phyloP scores from a whole-genome alignment of 148 eudicot species.

The Cornus florida region DNA sequence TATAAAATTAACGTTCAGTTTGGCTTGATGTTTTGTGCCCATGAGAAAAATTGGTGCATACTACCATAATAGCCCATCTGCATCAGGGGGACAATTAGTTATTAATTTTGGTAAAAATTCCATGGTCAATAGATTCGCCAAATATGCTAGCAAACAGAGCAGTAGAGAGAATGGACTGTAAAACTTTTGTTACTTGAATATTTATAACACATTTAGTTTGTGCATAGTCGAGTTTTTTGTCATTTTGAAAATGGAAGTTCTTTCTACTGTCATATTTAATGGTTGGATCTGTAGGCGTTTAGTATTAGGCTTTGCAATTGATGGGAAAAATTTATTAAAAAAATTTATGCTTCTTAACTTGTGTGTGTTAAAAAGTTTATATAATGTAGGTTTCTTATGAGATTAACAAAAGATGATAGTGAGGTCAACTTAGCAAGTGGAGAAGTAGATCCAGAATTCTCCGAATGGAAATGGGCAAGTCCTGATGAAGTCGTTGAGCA shows the following conservation, averaged over 20 bases:
- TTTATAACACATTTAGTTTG: neutral
- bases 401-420: constrained; percentile 59
- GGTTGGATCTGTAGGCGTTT: neutral
- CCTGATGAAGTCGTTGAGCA: constrained; percentile 87
- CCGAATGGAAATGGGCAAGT: constrained; percentile 96
- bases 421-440: constrained; percentile 82
- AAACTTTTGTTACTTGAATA: neutral
- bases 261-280: neutral
- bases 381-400: constrained; percentile 77
- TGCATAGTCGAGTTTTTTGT: neutral
- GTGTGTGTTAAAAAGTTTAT: constrained; percentile 10
- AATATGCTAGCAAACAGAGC: neutral
- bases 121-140: neutral
- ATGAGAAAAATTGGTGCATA: neutral
- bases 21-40: neutral
- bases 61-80: neutral
- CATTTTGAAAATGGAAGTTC: neutral
- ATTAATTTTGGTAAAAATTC: too few relatives aligned
- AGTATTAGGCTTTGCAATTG: neutral
- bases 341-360: neutral
- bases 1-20: neutral
- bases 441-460: constrained; percentile 78
- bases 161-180: neutral
- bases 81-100: too few relatives aligned
- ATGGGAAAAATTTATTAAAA: neutral